Conservation (phyloP, 208 protist genomes). For the Trypanosoma melophagium region DNA sequence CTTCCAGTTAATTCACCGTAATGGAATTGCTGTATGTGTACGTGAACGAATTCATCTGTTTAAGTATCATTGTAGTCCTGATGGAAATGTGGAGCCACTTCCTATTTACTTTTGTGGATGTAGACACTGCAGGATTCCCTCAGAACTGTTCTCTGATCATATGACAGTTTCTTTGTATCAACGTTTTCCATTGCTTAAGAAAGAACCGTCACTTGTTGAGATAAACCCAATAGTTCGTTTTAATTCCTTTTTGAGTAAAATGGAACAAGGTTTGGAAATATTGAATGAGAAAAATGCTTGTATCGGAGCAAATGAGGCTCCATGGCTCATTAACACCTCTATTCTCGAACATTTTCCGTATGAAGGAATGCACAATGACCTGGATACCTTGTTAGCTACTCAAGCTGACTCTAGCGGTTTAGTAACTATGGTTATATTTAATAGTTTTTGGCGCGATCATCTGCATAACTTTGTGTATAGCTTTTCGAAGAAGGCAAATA, state of each 20-base stretch:
- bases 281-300: constrained; percentile 7
- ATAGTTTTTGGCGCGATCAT: constrained; percentile 37
- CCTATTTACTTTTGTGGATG: constrained; percentile 32
- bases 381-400: constrained; percentile 18
- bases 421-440: constrained; percentile 35
- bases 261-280: background rate
- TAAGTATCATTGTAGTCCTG: constrained; percentile 22
- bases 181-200: background rate
- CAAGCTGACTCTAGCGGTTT: constrained; percentile 21
- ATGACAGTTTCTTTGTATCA: background rate
- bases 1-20: constrained; percentile 28
- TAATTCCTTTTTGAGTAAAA: background rate
- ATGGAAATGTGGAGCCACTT: constrained; percentile 5
- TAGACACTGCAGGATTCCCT: constrained; percentile 25
- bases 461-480: constrained; percentile 41
- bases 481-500: constrained; percentile 21
- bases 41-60: constrained; percentile 36
- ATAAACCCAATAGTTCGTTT: background rate
- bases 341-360: constrained; percentile 23
- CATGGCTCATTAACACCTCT: constrained; percentile 29
- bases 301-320: constrained; percentile 22
- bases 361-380: constrained; percentile 31
- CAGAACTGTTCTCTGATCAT: background rate
- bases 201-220: constrained; percentile 6
- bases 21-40: constrained; percentile 33